Evolutionary conservation across 2,329 filamentous ascomycete genomes (phyloP).

Genomic region (Biscogniauxia sp.): DNA sequence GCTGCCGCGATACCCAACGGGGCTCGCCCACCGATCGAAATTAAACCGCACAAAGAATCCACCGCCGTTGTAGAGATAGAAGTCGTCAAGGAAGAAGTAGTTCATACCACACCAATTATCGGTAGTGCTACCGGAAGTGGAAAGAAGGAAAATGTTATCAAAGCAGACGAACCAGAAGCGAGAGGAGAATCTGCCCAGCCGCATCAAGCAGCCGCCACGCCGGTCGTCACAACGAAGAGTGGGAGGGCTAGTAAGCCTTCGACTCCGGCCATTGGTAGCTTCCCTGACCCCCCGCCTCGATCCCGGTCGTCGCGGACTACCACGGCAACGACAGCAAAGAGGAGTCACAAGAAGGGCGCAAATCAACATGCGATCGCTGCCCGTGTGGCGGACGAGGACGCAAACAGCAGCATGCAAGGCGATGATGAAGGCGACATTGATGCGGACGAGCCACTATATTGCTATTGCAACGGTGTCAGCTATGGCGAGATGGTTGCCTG

Average conservation of each 20-base stretch:
- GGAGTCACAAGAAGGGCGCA: slow-evolving; percentile 59
- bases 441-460: slow-evolving; percentile 71
- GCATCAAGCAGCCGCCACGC: slow-evolving; percentile 35
- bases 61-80: slow-evolving; percentile 37
- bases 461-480: slow-evolving; percentile 76
- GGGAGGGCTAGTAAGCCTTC: slow-evolving; percentile 66
- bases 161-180: slow-evolving; percentile 46
- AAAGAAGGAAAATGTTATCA: slow-evolving; percentile 44
- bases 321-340: slow-evolving; percentile 40
- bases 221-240: slow-evolving; percentile 58
- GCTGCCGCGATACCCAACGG: slow-evolving; percentile 29
- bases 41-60: slow-evolving; percentile 52
- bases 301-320: slow-evolving; percentile 52
- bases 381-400: slow-evolving; percentile 42
- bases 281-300: slow-evolving; percentile 53
- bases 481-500: slow-evolving; percentile 86
- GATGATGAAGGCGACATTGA: slow-evolving; percentile 61
- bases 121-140: slow-evolving; percentile 29
- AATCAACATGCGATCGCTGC: slow-evolving; percentile 32
- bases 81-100: slow-evolving; percentile 32
- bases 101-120: slow-evolving; percentile 24
- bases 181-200: slow-evolving; percentile 41
- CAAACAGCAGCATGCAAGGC: slow-evolving; percentile 41
- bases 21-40: slow-evolving; percentile 39
- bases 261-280: slow-evolving; percentile 58